These are phyloP conservation scores for Lasiosphaeris hirsuta DNA, from an alignment of 495 filamentous ascomycete genomes.

Conservation along the genomic window DNA sequence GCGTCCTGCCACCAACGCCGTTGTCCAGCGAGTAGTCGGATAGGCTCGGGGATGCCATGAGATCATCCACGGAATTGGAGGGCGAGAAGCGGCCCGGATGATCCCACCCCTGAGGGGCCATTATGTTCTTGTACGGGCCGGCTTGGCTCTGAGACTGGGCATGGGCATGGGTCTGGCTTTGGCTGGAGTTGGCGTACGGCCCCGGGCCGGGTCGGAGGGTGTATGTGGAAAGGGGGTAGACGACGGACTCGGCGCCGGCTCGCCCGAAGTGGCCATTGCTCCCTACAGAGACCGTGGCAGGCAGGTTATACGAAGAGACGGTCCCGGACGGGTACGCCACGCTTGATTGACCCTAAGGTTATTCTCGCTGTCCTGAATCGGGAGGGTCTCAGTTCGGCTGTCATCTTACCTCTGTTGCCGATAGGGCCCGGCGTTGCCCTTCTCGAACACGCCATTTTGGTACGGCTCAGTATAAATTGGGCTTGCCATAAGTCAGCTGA, in stretches of 20 bases:
- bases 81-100: conserved; percentile 40
- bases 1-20: conserved; percentile 27
- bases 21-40: conserved; percentile 46
- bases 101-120: conserved; percentile 37
- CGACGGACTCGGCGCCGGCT: conserved; percentile 29
- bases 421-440: conserved; percentile 35
- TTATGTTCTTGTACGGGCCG: conserved; percentile 32
- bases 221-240: conserved; percentile 33
- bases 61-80: conserved; percentile 47
- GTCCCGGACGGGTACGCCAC: conserved; percentile 37
- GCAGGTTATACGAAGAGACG: conserved; percentile 36
- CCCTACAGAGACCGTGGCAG: conserved; percentile 23
- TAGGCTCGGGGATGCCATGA: conserved; percentile 40
- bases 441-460: conserved; percentile 28
- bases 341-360: conserved; percentile 38
- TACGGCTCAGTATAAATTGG: conserved; percentile 40
- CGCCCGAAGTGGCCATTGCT: conserved; percentile 20
- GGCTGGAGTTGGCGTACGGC: conserved; percentile 23
- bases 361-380: conserved; percentile 36
- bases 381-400: conserved; percentile 18
- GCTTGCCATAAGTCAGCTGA: conserved; percentile 38
- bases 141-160: conserved; percentile 26
- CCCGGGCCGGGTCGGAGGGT: conserved; percentile 35
- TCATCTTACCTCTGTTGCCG: conserved; percentile 47
- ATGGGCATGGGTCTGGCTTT: conserved; percentile 12